These are phyloP conservation scores for Eucommia ulmoides DNA, from an alignment of 257 asterid genomes.

Conservation along the genomic window DNA sequence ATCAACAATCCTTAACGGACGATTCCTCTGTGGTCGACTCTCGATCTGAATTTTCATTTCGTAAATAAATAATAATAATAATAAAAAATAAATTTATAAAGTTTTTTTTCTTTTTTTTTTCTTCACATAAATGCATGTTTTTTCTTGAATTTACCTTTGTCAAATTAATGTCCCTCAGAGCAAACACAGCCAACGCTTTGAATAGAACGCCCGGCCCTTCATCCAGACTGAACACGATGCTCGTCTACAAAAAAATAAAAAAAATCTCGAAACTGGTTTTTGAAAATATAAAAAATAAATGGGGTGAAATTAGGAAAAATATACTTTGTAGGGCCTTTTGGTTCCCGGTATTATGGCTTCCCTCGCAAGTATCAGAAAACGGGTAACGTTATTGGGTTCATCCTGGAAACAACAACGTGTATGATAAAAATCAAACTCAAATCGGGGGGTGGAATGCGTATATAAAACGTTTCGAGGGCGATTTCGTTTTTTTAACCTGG, in stretches of 20 bases:
- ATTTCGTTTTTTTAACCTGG: constrained; percentile 76
- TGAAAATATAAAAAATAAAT: constrained; percentile 2
- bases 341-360: constrained; percentile 37
- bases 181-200: constrained; percentile 89
- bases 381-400: constrained; percentile 52
- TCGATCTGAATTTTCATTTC: constrained; percentile 51
- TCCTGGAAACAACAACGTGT: no score
- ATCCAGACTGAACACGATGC: constrained; percentile 82
- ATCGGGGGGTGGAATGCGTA: no score
- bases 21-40: constrained; percentile 82
- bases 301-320: background rate
- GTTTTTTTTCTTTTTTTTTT: no score
- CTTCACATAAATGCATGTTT: no score
- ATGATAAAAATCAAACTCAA: no score
- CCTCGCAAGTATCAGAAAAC: constrained; percentile 86
- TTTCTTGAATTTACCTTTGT: constrained; percentile 62
- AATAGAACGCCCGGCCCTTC: constrained; percentile 97
- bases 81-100: no score
- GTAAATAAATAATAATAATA: no score
- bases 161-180: constrained; percentile 69
- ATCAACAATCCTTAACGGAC: constrained; percentile 83
- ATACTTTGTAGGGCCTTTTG: constrained; percentile 32
- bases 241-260: constrained; percentile 39
- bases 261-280: background rate
- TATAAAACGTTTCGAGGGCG: no score